Evolutionary conservation across 176 grass and related monocot genomes (phyloP), one percentile per base, ranked within the genome.

Genomic region (Oryza longistaminata): DNA sequence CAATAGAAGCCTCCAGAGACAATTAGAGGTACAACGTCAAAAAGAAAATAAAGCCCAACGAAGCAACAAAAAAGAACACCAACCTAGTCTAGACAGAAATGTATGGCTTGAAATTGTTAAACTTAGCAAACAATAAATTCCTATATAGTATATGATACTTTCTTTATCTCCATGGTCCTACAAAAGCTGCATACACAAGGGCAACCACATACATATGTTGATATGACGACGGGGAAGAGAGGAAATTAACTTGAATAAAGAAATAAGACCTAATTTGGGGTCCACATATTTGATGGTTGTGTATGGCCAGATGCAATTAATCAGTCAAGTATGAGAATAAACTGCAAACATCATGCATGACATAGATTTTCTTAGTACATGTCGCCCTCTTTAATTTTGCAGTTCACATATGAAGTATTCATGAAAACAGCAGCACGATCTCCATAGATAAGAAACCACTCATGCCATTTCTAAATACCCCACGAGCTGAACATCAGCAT

Each of bases 401-500:
- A 67, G 24, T 3, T 10, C 14, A 78, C 11, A 2, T 44, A 67
- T 12, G 2, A 74, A 16, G 24, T 35, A 74, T 52, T 65, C 27
- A 37, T 66, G 27, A 49, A 50, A 75, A 11, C 50, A 77, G 43
- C 61, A 86, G 44, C 43, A 34, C 35, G 14, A 42, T 72, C 81
- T 90, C 45, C 55, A 45, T 33, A 64, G 29, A 82, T 44, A n/a
- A 64, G 33, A 15, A 78, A 66, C 12, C 67, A 7, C 42, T 83
- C 8, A 58, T 34, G 68, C 7, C 22, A 79, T 24, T 68, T 53
- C 34, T 50, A 85, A 58, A 40, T 62, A 4, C 17, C 22, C 25
- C 48, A 78, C 34, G 35, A 17, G 48, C 45, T 35, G 5, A 82
- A 74, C 68, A 83, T 79, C 61, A 62, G 73, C 83, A 73, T 87